Evolutionary conservation across 768 basidiomycete genomes (phyloP), one percentile per base, ranked within the genome.

Genomic region (Boletus tomentosulus): DNA sequence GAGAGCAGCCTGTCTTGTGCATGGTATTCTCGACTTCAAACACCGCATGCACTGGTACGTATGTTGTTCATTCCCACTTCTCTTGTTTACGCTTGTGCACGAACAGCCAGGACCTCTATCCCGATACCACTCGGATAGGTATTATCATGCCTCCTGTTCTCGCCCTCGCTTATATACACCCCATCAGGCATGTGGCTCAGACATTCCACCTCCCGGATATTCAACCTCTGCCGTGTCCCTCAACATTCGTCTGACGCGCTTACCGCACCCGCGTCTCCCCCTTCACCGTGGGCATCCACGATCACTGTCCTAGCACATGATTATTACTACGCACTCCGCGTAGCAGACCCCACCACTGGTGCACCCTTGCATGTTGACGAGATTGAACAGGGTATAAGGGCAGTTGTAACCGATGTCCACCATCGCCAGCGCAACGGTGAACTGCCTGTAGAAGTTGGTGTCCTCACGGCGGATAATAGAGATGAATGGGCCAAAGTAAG

Each of bases 401-500:
- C 67, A 1, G 71, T 79, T 3, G 79, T 80, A 1, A 51, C 62
- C 2, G 93, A 97, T 64, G 92, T 83, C 0, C 71, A 76, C 24
- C 57, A 57, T 25, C 77, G 85, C 34, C 68, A 76, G 7, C 67
- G 71, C 4, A 68, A 61, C 0, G 85, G 85, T 3, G 86, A 91
- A 55, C 68, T 60, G 12, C 77, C 87, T 0, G 67, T 82, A 3
- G 77, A 80, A 27, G 74, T 97, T 5, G 86, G 89, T 8, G 76
- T 85, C 0, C 73, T 97, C 43, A 90, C 84, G 24, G 84, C 87
- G 3, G 92, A 95, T 64, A 78, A 86, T 25, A 77, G 95, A 56
- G 90, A 96, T 68, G 73, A 66, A 11, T 97, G 95, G 95, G 79
- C 87, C 11, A 72, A 79, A 65, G 92, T 92, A 68, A 53, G 81